Conservation (phyloP, 768 basidiomycete genomes). For the Lanmaoa rubissima region DNA sequence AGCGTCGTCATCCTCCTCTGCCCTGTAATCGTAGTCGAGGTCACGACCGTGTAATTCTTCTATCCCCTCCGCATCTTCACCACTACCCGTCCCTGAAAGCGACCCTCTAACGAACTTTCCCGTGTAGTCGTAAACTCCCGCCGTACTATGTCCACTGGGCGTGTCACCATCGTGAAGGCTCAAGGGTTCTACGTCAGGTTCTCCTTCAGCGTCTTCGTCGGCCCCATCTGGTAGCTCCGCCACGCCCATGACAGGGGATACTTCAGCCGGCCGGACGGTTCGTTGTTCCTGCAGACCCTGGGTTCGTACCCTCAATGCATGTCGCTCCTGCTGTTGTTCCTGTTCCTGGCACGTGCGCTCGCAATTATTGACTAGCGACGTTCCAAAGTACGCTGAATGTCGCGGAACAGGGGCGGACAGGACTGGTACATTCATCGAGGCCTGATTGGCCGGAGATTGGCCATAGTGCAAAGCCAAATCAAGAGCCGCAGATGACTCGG, state of each 20-base stretch:
- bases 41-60: constrained; percentile 24
- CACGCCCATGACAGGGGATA: constrained; percentile 32
- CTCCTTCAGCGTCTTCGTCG: constrained; percentile 40
- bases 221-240: constrained; percentile 26
- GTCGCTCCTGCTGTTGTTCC: constrained; percentile 34
- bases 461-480: constrained; percentile 27
- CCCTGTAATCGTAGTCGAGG: constrained; percentile 31
- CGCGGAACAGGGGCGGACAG: constrained; percentile 34
- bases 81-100: constrained; percentile 20
- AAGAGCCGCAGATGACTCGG: constrained; percentile 21
- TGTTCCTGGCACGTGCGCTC: constrained; percentile 40
- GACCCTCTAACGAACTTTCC: constrained; percentile 19
- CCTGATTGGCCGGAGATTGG: constrained; percentile 15
- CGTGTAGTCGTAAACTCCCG: constrained; percentile 22
- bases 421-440: constrained; percentile 23
- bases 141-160: constrained; percentile 31
- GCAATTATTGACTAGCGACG: constrained; percentile 32
- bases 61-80: constrained; percentile 28
- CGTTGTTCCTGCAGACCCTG: constrained; percentile 33
- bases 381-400: constrained; percentile 32
- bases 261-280: constrained; percentile 34
- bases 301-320: constrained; percentile 30
- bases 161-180: constrained; percentile 20
- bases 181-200: constrained; percentile 31
- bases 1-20: constrained; percentile 31